phyloP scores from a whole-genome alignment of 2,329 filamentous ascomycete species.

The Fusarium vanettenii region DNA sequence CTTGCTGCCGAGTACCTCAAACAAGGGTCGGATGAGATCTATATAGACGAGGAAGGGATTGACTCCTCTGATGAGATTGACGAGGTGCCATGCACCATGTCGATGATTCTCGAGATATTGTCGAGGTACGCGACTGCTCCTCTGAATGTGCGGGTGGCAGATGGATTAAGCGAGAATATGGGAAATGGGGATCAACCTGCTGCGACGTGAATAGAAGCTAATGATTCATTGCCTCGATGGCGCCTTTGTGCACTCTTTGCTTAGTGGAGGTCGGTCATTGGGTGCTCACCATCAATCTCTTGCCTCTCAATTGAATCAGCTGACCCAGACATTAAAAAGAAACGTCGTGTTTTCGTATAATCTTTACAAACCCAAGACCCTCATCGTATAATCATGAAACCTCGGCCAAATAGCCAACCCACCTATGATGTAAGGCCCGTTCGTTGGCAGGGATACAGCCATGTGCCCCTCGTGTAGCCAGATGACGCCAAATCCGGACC shows the following conservation, averaged over 20 bases:
- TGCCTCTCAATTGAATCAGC: neutral
- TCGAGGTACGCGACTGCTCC: neutral
- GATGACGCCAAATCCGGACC: slow-evolving; percentile 1
- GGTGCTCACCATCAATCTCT: neutral
- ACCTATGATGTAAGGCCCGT: neutral
- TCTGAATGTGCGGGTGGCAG: neutral
- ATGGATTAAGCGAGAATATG: neutral
- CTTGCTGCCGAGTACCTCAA: neutral
- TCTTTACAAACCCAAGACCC: neutral
- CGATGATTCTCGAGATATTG: neutral
- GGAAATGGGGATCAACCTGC: neutral
- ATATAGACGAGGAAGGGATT: neutral
- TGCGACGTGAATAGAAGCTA: neutral
- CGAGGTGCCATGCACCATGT: neutral
- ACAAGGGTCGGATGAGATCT: neutral
- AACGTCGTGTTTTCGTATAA: neutral
- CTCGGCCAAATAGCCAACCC: neutral
- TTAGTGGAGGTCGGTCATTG: neutral
- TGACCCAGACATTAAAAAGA: neutral
- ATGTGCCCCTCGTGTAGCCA: neutral
- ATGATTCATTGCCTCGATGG: neutral
- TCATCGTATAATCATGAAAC: neutral
- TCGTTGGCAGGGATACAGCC: slow-evolving; percentile 4
- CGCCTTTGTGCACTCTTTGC: neutral
- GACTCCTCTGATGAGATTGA: neutral